Percentiles rank a stretch among this genome's conserved stretches.
Conservation (phyloP, 331 rosid species). For the Arachis monticola region DNA sequence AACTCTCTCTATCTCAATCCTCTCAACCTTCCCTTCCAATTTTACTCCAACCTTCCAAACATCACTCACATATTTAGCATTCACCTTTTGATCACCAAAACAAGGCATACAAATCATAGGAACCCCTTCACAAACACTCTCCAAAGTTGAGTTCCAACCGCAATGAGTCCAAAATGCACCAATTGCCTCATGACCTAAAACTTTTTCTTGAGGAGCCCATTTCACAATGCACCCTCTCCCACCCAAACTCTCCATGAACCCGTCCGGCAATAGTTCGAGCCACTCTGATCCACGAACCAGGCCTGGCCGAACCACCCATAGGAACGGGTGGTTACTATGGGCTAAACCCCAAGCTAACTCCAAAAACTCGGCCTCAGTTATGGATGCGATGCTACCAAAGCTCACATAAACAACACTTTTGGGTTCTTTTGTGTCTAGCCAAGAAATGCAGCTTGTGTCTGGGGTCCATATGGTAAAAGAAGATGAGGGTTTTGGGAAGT, state of each 20-base stretch:
- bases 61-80: constrained; percentile 52
- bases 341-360: constrained; percentile 57
- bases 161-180: constrained; percentile 58
- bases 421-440: constrained; percentile 45
- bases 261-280: constrained; percentile 43
- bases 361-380: constrained; percentile 33
- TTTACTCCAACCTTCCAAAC: constrained; percentile 57
- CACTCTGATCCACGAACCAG: constrained; percentile 41
- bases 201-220: constrained; percentile 56
- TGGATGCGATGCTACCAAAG: constrained; percentile 50
- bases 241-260: constrained; percentile 35
- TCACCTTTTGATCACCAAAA: constrained; percentile 47
- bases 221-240: constrained; percentile 49
- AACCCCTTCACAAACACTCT: constrained; percentile 57
- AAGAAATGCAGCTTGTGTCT: constrained; percentile 52
- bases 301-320: constrained; percentile 54
- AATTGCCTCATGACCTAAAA: constrained; percentile 39
- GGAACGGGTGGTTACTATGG: constrained; percentile 43
- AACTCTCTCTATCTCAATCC: constrained; percentile 43
- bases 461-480: constrained; percentile 40
- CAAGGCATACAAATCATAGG: constrained; percentile 59
- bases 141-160: constrained; percentile 65
- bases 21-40: constrained; percentile 44
- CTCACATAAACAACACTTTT: constrained; percentile 53
- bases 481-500: constrained; percentile 2